These are phyloP conservation scores for Blastobotrys illinoisensis DNA, from an alignment of 1,139 yeast species.

Conservation along the genomic window DNA sequence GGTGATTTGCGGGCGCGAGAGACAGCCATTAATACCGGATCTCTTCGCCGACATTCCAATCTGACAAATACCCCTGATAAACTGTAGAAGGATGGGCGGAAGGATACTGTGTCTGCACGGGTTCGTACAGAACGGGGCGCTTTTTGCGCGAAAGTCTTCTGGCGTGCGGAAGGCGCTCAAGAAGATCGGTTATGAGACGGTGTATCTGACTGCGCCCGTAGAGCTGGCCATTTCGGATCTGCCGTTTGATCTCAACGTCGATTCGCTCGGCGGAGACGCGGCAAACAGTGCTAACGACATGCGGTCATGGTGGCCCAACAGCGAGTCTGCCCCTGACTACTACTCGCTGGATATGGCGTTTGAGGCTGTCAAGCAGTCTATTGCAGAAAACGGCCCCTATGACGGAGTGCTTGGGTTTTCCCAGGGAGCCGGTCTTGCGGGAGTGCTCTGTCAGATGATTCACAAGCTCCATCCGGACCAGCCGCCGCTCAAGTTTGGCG, in stretches of 20 bases:
- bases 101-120: constrained; percentile 52
- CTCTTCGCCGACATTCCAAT: background rate
- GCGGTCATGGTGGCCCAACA: constrained; percentile 44
- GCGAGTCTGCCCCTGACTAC: constrained; percentile 37
- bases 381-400: constrained; percentile 74
- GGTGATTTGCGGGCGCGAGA: background rate
- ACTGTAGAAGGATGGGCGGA: constrained; percentile 8
- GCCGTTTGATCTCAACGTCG: constrained; percentile 46
- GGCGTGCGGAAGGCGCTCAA: constrained; percentile 69
- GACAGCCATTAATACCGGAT: background rate
- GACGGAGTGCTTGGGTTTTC: constrained; percentile 86
- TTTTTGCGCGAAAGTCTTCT: constrained; percentile 73
- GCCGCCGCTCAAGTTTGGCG: constrained; percentile 57
- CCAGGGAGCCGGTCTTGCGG: constrained; percentile 88
- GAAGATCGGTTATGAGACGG: constrained; percentile 61
- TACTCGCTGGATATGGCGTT: constrained; percentile 43
- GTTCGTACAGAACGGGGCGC: constrained; percentile 54
- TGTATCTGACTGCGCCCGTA: constrained; percentile 75
- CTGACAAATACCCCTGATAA: background rate
- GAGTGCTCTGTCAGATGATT: constrained; percentile 27
- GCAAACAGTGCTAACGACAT: constrained; percentile 35
- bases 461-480: constrained; percentile 31
- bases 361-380: constrained; percentile 48
- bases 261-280: constrained; percentile 20
- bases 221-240: constrained; percentile 59